Percentiles rank a stretch among this genome's conserved stretches.
Conservation (phyloP, 495 filamentous ascomycete species). For the Aspergillus kassunensis region DNA sequence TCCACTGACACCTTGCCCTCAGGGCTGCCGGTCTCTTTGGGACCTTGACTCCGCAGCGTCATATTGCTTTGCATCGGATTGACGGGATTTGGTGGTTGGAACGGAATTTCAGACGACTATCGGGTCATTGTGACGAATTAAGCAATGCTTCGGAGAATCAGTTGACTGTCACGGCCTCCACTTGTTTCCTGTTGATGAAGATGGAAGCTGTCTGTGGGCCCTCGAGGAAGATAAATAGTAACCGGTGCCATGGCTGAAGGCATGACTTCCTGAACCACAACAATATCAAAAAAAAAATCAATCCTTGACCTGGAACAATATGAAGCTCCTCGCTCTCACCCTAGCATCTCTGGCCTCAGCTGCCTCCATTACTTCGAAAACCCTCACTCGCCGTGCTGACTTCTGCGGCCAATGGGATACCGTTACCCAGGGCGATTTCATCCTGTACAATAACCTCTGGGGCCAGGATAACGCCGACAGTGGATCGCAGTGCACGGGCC, state of each 20-base stretch:
- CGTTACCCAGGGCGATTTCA: constrained; percentile 43
- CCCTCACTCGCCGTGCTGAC: constrained; percentile 38
- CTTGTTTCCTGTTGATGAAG: constrained; percentile 9
- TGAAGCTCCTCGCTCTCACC: constrained; percentile 34
- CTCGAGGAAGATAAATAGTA: constrained; percentile 6
- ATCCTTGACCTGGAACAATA: constrained; percentile 17
- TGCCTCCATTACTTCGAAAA: constrained; percentile 31
- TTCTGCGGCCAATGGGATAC: constrained; percentile 51
- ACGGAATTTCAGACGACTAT: background rate
- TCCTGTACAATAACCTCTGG: constrained; percentile 55
- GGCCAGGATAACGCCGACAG: constrained; percentile 37
- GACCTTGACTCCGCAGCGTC: background rate
- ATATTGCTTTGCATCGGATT: constrained; percentile 2
- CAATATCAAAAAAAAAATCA: background rate
- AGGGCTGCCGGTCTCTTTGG: no score
- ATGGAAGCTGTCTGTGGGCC: background rate
- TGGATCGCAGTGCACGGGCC: constrained; percentile 55
- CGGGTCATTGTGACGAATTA: constrained; percentile 1
- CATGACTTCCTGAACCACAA: background rate
- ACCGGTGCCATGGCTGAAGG: background rate
- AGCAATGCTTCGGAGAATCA: background rate
- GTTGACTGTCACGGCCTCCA: background rate
- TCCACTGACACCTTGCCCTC: no score
- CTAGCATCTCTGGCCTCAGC: constrained; percentile 34
- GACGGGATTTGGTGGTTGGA: background rate